phyloP scores from a whole-genome alignment of 306 rosid species.

The Malus sylvestris region DNA sequence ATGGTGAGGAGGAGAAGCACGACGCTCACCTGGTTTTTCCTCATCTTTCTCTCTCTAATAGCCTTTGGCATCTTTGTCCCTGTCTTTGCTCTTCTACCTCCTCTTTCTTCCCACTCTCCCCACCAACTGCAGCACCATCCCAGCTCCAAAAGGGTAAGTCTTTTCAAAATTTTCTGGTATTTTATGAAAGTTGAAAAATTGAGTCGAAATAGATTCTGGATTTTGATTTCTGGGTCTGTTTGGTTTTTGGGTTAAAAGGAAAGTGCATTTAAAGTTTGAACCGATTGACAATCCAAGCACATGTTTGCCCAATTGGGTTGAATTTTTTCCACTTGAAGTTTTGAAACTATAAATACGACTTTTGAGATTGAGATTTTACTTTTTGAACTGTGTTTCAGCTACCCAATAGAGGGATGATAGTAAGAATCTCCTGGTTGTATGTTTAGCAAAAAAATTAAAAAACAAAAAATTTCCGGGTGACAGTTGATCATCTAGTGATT shows the following conservation, averaged over 20 bases:
- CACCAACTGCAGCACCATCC: slow-evolving; percentile 14
- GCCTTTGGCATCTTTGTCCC: slow-evolving; percentile 38
- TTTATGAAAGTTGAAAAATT: neutral
- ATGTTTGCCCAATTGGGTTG: too few relatives aligned
- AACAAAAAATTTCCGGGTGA: too few relatives aligned
- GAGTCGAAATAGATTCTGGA: neutral
- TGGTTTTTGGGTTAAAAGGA: neutral
- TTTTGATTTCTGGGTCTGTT: slow-evolving; percentile 8
- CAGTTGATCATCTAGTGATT: neutral
- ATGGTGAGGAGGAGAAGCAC: slow-evolving; percentile 49
- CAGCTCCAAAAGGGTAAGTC: slow-evolving; percentile 27
- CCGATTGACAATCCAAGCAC: too few relatives aligned
- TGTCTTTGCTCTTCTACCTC: slow-evolving; percentile 56
- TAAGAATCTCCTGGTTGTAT: neutral
- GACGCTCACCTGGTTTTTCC: slow-evolving; percentile 31
- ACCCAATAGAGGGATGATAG: neutral
- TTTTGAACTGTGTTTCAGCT: neutral
- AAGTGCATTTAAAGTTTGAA: too few relatives aligned
- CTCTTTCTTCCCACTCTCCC: slow-evolving; percentile 23
- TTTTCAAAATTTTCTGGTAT: neutral
- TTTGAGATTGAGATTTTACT: neutral
- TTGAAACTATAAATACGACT: too few relatives aligned
- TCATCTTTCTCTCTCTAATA: slow-evolving; percentile 36
- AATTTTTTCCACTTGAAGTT: too few relatives aligned
- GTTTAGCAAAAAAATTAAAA: too few relatives aligned